These are phyloP conservation scores for Aplosporella prunicola DNA, from an alignment of 2,329 filamentous ascomycete species.

Conservation along the genomic window DNA sequence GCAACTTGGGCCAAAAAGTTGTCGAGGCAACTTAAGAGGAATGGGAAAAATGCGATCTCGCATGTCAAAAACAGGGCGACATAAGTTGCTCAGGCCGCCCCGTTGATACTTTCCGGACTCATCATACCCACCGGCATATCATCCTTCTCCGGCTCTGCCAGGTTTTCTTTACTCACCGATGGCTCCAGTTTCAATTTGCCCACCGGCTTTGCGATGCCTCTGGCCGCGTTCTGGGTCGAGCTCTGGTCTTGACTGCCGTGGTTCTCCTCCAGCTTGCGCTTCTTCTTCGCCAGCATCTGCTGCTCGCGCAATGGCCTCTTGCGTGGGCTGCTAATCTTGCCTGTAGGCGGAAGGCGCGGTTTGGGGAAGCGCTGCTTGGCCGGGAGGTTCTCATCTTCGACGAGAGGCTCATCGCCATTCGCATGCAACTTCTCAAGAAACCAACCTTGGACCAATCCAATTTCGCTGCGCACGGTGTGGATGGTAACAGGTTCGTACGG, in stretches of 20 bases:
- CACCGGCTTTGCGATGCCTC: slow-evolving; percentile 46
- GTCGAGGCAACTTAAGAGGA: too few relatives aligned
- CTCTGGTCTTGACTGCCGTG: slow-evolving; percentile 15
- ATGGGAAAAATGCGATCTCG: neutral
- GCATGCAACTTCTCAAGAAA: slow-evolving; percentile 82
- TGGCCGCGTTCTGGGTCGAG: slow-evolving; percentile 8
- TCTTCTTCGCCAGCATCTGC: slow-evolving; percentile 76
- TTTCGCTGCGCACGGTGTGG: slow-evolving; percentile 67
- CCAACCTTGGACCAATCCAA: slow-evolving; percentile 83
- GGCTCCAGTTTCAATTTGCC: slow-evolving; percentile 39
- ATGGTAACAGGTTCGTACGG: slow-evolving; percentile 68
- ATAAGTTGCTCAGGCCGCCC: slow-evolving; percentile 7
- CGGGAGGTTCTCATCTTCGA: slow-evolving; percentile 92
- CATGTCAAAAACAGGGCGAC: neutral
- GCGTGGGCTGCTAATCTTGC: slow-evolving; percentile 77
- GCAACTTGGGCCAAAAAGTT: too few relatives aligned
- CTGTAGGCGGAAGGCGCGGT: slow-evolving; percentile 57
- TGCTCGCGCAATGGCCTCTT: slow-evolving; percentile 77
- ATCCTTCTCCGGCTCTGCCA: slow-evolving; percentile 56
- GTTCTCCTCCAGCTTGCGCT: slow-evolving; percentile 56
- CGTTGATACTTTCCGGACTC: slow-evolving; percentile 65
- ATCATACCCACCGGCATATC: slow-evolving; percentile 66
- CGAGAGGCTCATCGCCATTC: slow-evolving; percentile 69
- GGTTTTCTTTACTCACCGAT: slow-evolving; percentile 45
- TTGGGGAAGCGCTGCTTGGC: slow-evolving; percentile 71